phyloP scores from a whole-genome alignment of 2,329 filamentous ascomycete genomes.

The Bipolaris victoriae region DNA sequence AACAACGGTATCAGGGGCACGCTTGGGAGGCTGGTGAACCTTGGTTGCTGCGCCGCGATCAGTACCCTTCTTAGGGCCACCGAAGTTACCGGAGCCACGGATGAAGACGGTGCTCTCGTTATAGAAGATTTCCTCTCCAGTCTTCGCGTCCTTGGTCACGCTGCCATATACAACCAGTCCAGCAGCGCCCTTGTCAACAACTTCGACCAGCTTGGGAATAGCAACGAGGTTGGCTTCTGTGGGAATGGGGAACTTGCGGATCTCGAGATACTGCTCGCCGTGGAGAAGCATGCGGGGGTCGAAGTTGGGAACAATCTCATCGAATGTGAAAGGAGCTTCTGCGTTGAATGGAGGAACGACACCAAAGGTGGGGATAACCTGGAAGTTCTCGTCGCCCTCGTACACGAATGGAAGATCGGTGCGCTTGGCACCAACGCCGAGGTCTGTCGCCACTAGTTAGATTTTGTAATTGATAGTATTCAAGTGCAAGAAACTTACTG shows the following conservation, averaged over 20 bases:
- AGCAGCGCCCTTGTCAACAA: conserved; percentile 92
- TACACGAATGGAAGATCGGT: conserved; percentile 87
- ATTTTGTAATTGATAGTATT: background rate
- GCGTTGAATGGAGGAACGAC: conserved; percentile 94
- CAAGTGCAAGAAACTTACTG: conserved; percentile 54
- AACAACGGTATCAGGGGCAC: conserved; percentile 78
- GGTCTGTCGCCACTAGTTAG: conserved; percentile 56
- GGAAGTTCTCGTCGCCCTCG: conserved; percentile 90
- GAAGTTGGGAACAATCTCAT: conserved; percentile 91
- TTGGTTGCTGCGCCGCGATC: conserved; percentile 83
- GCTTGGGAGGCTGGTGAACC: conserved; percentile 76
- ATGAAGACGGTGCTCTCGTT: conserved; percentile 96
- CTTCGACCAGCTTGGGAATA: conserved; percentile 83
- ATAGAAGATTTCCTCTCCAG: conserved; percentile 91
- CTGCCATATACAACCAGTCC: conserved; percentile 81
- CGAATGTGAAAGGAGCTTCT: conserved; percentile 77
- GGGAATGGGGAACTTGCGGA: conserved; percentile 89
- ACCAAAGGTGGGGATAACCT: conserved; percentile 91
- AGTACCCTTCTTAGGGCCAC: conserved; percentile 75
- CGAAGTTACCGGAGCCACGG: conserved; percentile 88
- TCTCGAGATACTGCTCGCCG: conserved; percentile 97
- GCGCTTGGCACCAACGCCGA: conserved; percentile 90
- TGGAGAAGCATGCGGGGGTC: conserved; percentile 98
- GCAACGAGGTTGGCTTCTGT: conserved; percentile 79
- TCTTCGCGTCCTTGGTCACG: conserved; percentile 82